Conservation (phyloP, 2,329 filamentous ascomycete genomes). For the Arthroderma uncinatum region DNA sequence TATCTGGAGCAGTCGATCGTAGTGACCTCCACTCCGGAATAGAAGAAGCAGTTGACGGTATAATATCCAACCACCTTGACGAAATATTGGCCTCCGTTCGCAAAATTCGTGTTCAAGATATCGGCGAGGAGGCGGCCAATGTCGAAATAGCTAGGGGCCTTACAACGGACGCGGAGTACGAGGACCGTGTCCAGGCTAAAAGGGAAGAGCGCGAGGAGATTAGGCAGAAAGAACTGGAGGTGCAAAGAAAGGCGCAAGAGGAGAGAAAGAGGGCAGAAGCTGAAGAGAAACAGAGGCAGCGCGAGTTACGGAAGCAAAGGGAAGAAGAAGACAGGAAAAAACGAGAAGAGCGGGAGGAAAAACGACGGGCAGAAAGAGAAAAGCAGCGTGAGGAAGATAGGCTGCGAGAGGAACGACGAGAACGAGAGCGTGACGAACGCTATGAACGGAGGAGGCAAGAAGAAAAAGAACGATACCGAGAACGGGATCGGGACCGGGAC, state of each 20-base stretch:
- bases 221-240: conserved; percentile 39
- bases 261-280: conserved; percentile 34
- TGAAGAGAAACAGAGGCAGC: conserved; percentile 34
- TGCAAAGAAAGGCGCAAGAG: conserved; percentile 42
- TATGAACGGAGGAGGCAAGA: conserved; percentile 35
- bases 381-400: conserved; percentile 44
- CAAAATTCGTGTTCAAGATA: conserved; percentile 46
- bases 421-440: conserved; percentile 40
- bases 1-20: conserved; percentile 54
- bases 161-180: conserved; percentile 52
- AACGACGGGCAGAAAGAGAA: conserved; percentile 39
- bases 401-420: conserved; percentile 42
- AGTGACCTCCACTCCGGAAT: conserved; percentile 51
- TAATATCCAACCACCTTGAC: conserved; percentile 45
- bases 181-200: conserved; percentile 42
- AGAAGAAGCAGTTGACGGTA: conserved; percentile 42
- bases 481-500: conserved; percentile 28
- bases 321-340: conserved; percentile 38
- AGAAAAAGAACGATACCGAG: conserved; percentile 37
- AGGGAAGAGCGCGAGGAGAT: conserved; percentile 42
- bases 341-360: conserved; percentile 41
- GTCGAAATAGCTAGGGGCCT: conserved; percentile 45
- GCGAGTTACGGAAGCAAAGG: conserved; percentile 35
- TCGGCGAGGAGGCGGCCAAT: conserved; percentile 46
- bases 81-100: conserved; percentile 45